Conservation (phyloP, 2,329 filamentous ascomycete species). For the Trichoderma aggressivum region DNA sequence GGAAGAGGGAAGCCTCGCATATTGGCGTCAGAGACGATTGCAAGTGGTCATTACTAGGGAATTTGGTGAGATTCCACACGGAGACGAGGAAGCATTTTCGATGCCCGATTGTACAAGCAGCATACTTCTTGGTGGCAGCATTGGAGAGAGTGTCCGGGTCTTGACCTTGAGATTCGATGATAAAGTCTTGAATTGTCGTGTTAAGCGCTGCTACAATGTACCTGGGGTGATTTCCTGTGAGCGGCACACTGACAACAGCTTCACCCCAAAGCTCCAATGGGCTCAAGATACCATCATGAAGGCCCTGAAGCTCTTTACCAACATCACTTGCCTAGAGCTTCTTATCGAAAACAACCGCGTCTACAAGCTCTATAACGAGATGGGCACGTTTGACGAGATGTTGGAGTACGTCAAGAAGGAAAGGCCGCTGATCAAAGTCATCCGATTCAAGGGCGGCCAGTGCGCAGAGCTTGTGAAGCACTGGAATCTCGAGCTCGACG, state of each 20-base stretch:
- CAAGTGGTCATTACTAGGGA: neutral
- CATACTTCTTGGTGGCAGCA: neutral
- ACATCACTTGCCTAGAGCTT: neutral
- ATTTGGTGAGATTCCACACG: neutral
- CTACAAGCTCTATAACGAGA: neutral
- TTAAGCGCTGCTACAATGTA: neutral
- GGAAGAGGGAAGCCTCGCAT: slow-evolving; percentile 5
- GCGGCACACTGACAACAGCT: neutral
- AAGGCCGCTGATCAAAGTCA: slow-evolving; percentile 2
- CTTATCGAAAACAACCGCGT: slow-evolving; percentile 3
- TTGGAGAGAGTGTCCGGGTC: neutral
- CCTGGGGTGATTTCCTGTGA: neutral
- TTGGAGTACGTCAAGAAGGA: neutral
- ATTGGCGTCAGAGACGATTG: neutral
- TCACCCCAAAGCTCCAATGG: slow-evolving; percentile 5
- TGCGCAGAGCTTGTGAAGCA: neutral
- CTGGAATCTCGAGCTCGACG: slow-evolving; percentile 1
- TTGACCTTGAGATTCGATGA: slow-evolving; percentile 10
- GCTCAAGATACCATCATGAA: slow-evolving; percentile 9
- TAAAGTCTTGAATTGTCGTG: slow-evolving; percentile 1
- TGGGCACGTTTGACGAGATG: neutral
- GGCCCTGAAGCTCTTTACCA: neutral
- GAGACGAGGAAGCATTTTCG: neutral
- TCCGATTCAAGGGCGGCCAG: neutral
- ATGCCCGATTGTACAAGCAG: neutral